Percentiles rank a stretch among this genome's conserved stretches.
These are phyloP conservation scores for Pneumocystis carinii DNA, from an alignment of 1,139 yeast genomes.

Conservation along the genomic window DNA sequence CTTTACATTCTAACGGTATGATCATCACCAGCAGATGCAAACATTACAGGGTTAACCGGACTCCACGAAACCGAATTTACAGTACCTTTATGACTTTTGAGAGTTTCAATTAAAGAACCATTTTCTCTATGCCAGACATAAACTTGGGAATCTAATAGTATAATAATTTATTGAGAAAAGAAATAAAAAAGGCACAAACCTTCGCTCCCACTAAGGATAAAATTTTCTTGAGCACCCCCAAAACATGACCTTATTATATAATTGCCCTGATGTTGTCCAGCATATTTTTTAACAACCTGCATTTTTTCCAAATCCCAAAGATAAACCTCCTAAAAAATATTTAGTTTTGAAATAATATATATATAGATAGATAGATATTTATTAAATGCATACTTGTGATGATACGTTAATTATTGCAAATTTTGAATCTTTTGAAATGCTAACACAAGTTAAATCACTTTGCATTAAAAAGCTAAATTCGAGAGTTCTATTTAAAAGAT, in stretches of 20 bases:
- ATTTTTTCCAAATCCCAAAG: constrained; percentile 50
- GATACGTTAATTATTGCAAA: constrained; percentile 5
- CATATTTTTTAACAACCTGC: constrained; percentile 42
- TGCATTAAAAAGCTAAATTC: constrained; percentile 28
- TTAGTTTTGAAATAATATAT: constrained; percentile 41
- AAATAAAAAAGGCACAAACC: neutral
- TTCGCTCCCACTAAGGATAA: constrained; percentile 68
- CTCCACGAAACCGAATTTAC: constrained; percentile 75
- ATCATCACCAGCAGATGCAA: constrained; percentile 84
- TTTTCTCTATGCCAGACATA: constrained; percentile 69
- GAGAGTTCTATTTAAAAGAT: constrained; percentile 24
- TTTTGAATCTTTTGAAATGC: constrained; percentile 31
- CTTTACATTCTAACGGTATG: constrained; percentile 24
- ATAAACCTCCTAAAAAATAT: constrained; percentile 45
- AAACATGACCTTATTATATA: constrained; percentile 66
- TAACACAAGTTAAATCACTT: constrained; percentile 35
- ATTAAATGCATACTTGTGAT: constrained; percentile 20
- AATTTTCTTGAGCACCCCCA: constrained; percentile 53
- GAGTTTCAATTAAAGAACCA: constrained; percentile 50
- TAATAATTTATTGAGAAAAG: neutral
- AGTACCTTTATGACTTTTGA: constrained; percentile 51
- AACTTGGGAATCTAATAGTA: constrained; percentile 43
- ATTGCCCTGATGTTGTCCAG: constrained; percentile 58
- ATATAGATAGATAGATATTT: constrained; percentile 31
- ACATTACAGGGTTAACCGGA: constrained; percentile 35